These are phyloP conservation scores for Dacryopinax spathularia DNA, from an alignment of 768 basidiomycete genomes.

Conservation along the genomic window DNA sequence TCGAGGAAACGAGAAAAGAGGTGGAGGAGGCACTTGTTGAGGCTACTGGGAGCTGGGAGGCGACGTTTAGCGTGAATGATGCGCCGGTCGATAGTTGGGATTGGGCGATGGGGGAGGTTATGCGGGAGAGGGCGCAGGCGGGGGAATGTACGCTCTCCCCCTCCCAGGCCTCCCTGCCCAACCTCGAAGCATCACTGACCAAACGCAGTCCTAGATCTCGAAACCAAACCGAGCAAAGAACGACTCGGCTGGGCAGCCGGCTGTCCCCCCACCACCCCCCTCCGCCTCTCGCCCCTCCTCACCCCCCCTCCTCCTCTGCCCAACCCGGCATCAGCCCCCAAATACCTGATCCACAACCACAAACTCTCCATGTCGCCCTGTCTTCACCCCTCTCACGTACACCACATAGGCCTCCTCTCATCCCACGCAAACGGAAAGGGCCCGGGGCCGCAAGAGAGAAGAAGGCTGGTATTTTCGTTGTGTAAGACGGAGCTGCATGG, in stretches of 20 bases:
- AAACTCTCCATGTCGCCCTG: conserved; percentile 24
- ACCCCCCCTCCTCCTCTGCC: conserved; percentile 14
- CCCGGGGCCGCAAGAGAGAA: conserved; percentile 19
- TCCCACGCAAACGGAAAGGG: conserved; percentile 17
- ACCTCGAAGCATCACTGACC: not conserved
- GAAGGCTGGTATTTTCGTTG: conserved; percentile 21
- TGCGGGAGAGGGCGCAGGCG: not conserved
- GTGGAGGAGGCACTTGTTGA: not conserved
- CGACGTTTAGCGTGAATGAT: conserved; percentile 21
- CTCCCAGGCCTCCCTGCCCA: not conserved
- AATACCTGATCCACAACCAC: conserved; percentile 23
- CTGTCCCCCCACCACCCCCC: conserved; percentile 21
- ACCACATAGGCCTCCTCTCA: conserved; percentile 19
- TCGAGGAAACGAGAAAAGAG: not conserved
- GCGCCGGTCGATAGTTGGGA: conserved; percentile 22
- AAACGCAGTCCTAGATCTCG: not conserved
- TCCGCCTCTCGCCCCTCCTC: conserved; percentile 16
- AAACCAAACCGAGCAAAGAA: conserved; percentile 16
- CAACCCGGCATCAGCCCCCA: conserved; percentile 14
- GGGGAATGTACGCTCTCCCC: not conserved
- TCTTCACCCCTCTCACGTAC: conserved; percentile 19
- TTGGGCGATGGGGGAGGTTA: conserved; percentile 15
- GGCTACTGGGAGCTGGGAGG: conserved; percentile 1
- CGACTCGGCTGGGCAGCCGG: conserved; percentile 22
- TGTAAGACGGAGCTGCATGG: conserved; percentile 20